phyloP scores from a whole-genome alignment of 2,329 filamentous ascomycete species.

The Cladosporium halotolerans region DNA sequence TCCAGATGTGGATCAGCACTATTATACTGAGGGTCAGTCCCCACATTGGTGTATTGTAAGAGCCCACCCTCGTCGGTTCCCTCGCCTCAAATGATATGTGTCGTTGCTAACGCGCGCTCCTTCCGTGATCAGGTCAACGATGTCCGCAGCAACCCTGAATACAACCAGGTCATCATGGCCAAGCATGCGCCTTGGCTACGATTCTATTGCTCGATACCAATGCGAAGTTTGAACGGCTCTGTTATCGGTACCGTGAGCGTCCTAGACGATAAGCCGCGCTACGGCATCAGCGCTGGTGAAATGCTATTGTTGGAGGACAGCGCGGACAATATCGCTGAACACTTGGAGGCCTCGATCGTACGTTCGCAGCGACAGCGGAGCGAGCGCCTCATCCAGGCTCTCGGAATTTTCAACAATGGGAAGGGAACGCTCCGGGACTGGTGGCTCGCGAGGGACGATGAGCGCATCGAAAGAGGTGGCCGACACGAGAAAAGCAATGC shows the following conservation, averaged over 20 bases:
- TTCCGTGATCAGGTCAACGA: constrained; percentile 15
- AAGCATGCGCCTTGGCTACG: constrained; percentile 11
- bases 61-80: too few species aligned
- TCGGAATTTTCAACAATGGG: constrained; percentile 40
- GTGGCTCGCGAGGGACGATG: constrained; percentile 24
- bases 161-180: constrained; percentile 11
- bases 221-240: constrained; percentile 50
- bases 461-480: constrained; percentile 1
- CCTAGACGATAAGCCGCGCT: constrained; percentile 50
- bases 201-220: constrained; percentile 54
- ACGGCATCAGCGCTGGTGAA: constrained; percentile 46
- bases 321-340: constrained; percentile 51
- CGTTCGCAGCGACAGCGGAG: constrained; percentile 47
- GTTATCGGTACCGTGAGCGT: constrained; percentile 56
- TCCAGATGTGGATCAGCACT: constrained; percentile 9
- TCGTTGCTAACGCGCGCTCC: too few species aligned
- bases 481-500: background rate
- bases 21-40: constrained; percentile 19
- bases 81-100: too few species aligned
- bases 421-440: constrained; percentile 20
- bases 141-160: constrained; percentile 10
- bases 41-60: constrained; percentile 18
- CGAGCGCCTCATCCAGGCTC: constrained; percentile 48
- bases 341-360: constrained; percentile 50
- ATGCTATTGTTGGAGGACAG: constrained; percentile 53